phyloP scores from a whole-genome alignment of 2,329 filamentous ascomycete genomes.

The Fusarium goolgardi region DNA sequence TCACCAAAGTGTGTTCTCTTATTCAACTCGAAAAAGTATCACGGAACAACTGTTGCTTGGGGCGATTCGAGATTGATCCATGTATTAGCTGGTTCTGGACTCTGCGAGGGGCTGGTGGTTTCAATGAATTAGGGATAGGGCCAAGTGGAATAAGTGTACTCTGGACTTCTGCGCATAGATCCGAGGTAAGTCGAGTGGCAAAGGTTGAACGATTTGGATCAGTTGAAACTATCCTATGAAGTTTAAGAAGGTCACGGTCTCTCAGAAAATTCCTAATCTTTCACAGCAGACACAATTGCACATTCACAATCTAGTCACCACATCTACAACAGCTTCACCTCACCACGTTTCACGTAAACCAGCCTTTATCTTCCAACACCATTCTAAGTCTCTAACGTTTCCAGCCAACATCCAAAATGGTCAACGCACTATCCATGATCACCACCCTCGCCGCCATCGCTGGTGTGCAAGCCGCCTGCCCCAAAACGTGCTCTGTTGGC shows the following conservation, averaged over 20 bases:
- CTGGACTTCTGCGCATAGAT: not conserved
- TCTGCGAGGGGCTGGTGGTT: not conserved
- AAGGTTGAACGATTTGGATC: not conserved
- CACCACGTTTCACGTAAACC: not conserved
- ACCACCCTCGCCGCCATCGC: not conserved
- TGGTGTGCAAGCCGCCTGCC: slow-evolving; percentile 8
- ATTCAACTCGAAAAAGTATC: not conserved
- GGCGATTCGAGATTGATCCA: not conserved
- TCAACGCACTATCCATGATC: not conserved
- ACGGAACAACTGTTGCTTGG: not conserved
- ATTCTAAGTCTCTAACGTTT: not conserved
- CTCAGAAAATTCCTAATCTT: not conserved
- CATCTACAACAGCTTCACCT: not conserved
- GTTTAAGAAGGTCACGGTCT: not conserved
- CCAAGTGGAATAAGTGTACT: not conserved
- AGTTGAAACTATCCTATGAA: not conserved
- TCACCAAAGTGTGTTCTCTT: not conserved
- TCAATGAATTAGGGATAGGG: not conserved
- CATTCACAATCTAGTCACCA: not conserved
- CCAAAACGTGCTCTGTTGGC: slow-evolving; percentile 1
- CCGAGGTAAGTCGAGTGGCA: not conserved
- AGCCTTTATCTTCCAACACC: not conserved
- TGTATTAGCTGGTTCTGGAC: not conserved
- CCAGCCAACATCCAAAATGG: not conserved
- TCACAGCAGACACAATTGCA: not conserved